Conservation (phyloP, 2,329 filamentous ascomycete species). For the Raffaelea arxii region DNA sequence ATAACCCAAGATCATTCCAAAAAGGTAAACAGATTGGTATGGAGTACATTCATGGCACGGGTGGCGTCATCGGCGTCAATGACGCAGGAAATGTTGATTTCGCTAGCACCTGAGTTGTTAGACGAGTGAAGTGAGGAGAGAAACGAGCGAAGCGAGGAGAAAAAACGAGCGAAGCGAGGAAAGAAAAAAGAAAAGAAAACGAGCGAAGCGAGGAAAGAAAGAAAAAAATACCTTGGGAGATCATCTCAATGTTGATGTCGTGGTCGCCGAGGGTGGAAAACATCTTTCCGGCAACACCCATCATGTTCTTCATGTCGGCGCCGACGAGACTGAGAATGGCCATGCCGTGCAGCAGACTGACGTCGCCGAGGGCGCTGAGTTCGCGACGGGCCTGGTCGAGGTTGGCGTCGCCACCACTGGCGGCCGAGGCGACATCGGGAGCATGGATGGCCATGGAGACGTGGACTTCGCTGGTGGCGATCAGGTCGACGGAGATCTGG, state of each 20-base stretch:
- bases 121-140: constrained; percentile 2
- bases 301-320: constrained; percentile 95
- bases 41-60: constrained; percentile 88
- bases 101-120: constrained; percentile 63
- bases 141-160: not conserved
- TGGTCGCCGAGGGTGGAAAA: constrained; percentile 90
- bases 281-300: constrained; percentile 87
- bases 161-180: too few species aligned
- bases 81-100: constrained; percentile 98
- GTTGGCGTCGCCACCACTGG: constrained; percentile 30
- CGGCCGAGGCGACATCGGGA: constrained; percentile 44
- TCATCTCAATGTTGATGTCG: constrained; percentile 98
- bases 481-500: constrained; percentile 86
- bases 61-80: constrained; percentile 87
- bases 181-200: constrained; percentile 14
- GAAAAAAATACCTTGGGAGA: constrained; percentile 70
- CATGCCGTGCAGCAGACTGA: constrained; percentile 86
- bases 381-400: constrained; percentile 45
- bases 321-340: constrained; percentile 92
- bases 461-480: constrained; percentile 93
- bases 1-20: constrained; percentile 48
- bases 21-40: constrained; percentile 95
- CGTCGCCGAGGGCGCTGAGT: constrained; percentile 71
- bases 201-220: not conserved
- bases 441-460: constrained; percentile 95